phyloP scores from a whole-genome alignment of 1,284 basidiomycete genomes.

The Farysia itapuensis region DNA sequence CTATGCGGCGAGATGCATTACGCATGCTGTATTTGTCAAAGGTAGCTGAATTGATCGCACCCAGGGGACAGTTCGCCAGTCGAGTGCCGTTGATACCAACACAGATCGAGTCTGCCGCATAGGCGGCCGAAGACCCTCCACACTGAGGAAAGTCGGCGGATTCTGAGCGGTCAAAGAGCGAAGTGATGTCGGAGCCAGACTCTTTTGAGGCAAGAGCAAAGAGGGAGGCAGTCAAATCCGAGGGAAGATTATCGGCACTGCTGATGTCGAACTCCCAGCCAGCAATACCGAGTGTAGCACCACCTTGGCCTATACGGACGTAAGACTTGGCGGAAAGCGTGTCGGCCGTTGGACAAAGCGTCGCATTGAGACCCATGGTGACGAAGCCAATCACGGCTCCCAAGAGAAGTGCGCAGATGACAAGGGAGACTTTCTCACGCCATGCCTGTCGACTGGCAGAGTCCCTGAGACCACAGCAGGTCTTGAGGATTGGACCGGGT shows the following conservation, averaged over 20 bases:
- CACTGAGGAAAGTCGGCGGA: slow-evolving; percentile 64
- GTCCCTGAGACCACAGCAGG: slow-evolving; percentile 40
- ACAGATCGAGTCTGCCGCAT: slow-evolving; percentile 77
- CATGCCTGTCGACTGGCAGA: slow-evolving; percentile 52
- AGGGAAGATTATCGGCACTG: slow-evolving; percentile 63
- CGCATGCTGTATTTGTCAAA: slow-evolving; percentile 24
- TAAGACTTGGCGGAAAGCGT: slow-evolving; percentile 29
- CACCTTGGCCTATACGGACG: slow-evolving; percentile 34
- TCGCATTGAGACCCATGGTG: slow-evolving; percentile 90
- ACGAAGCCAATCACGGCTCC: slow-evolving; percentile 84
- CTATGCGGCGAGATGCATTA: slow-evolving; percentile 38
- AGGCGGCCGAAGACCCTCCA: slow-evolving; percentile 62
- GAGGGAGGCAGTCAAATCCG: slow-evolving; percentile 64
- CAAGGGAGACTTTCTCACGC: slow-evolving; percentile 57
- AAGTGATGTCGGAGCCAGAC: slow-evolving; percentile 84
- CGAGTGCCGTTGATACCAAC: slow-evolving; percentile 35
- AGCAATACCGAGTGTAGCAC: slow-evolving; percentile 68
- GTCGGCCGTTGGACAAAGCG: slow-evolving; percentile 74
- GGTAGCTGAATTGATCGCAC: slow-evolving; percentile 23
- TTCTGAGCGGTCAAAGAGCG: slow-evolving; percentile 66
- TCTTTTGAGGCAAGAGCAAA: slow-evolving; percentile 64
- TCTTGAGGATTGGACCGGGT: slow-evolving; percentile 60
- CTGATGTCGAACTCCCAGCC: slow-evolving; percentile 79
- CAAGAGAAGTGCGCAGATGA: slow-evolving; percentile 61
- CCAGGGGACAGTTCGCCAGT: slow-evolving; percentile 66